A percentile compares a stretch with the other conserved stretches of the same genome.
These are phyloP conservation scores for Penicillium sp. DNA, from an alignment of 2,329 filamentous ascomycete species.

Conservation along the genomic window DNA sequence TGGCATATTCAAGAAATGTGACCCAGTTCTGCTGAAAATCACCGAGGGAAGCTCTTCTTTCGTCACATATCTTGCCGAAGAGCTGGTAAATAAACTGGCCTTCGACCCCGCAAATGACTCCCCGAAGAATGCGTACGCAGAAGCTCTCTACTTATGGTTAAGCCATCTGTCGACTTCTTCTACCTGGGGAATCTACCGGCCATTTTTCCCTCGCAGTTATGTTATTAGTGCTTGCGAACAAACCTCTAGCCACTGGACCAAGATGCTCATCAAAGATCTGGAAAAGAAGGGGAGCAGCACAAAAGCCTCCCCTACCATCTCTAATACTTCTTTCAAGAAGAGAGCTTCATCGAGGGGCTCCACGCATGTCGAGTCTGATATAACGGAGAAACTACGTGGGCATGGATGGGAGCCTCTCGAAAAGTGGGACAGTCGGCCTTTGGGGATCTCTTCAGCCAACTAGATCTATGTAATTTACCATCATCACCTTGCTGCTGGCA, in stretches of 20 bases:
- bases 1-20: conserved; percentile 39
- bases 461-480: conserved; percentile 17
- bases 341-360: conserved; percentile 6
- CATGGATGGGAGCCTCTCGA: conserved; percentile 36
- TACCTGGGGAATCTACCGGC: conserved; percentile 39
- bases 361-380: conserved; percentile 7
- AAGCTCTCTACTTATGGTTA: conserved; percentile 56
- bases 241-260: conserved; percentile 38
- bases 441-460: conserved; percentile 32
- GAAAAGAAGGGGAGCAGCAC: conserved; percentile 9
- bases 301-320: background rate
- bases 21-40: conserved; percentile 42
- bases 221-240: conserved; percentile 38
- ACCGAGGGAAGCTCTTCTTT: conserved; percentile 39
- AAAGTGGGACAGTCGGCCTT: conserved; percentile 38
- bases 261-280: conserved; percentile 25
- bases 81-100: conserved; percentile 43
- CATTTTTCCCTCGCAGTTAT: conserved; percentile 37
- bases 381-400: conserved; percentile 26
- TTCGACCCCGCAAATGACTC: conserved; percentile 22
- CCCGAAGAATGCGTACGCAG: conserved; percentile 37
- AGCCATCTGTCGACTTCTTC: conserved; percentile 50
- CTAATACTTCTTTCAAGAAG: background rate
- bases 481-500: conserved; percentile 25
- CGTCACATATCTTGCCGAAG: conserved; percentile 41